Conservation (phyloP, 106 monocot genomes). For the Amphibolis antarctica region DNA sequence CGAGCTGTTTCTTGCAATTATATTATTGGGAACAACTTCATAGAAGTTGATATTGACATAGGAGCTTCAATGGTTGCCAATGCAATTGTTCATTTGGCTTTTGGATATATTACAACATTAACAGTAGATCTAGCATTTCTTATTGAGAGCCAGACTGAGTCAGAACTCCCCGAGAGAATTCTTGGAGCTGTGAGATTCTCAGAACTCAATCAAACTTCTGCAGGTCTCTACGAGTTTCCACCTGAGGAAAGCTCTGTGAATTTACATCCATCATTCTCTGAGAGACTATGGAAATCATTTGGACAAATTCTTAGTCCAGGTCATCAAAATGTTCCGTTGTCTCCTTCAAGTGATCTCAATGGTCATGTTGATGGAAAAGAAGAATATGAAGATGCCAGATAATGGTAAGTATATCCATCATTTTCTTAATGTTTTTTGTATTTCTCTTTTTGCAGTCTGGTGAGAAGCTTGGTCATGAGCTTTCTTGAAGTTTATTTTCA, state of each 20-base stretch:
- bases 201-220: conserved; percentile 57
- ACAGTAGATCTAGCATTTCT: conserved; percentile 95
- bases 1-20: conserved; percentile 80
- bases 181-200: conserved; percentile 86
- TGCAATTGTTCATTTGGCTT: conserved; percentile 92
- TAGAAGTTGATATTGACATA: conserved; percentile 90
- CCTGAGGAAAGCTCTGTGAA: conserved; percentile 32
- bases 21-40: conserved; percentile 35
- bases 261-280: conserved; percentile 32
- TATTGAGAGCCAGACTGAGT: conserved; percentile 70
- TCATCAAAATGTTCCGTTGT: conserved; percentile 22
- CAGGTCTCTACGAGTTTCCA: conserved; percentile 35
- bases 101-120: conserved; percentile 63
- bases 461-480: too few relatives aligned
- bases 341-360: conserved; percentile 17
- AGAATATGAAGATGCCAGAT: conserved; percentile 2
- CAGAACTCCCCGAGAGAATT: conserved; percentile 79
- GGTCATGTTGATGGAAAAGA: conserved; percentile 2
- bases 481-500: too few relatives aligned
- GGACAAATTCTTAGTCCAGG: conserved; percentile 41
- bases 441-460: too few relatives aligned
- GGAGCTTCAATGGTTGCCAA: conserved; percentile 83
- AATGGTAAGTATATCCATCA: conserved; percentile 1
- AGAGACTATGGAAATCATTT: conserved; percentile 59
- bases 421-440: too few relatives aligned